phyloP scores from a whole-genome alignment of 2,329 filamentous ascomycete genomes.

The Fusarium longipes region DNA sequence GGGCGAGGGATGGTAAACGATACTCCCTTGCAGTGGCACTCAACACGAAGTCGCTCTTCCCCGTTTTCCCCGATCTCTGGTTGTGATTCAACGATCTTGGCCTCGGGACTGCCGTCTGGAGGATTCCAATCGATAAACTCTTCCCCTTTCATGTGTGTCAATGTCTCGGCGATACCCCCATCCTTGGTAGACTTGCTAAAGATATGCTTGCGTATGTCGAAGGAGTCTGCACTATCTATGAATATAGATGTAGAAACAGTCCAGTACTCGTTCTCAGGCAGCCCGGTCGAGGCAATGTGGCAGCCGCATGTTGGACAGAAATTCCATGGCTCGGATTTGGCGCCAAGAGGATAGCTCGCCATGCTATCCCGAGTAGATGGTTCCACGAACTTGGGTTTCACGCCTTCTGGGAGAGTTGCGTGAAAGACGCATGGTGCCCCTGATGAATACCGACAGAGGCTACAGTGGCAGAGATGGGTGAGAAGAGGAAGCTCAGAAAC shows the following conservation, averaged over 20 bases:
- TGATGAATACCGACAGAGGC: conserved; percentile 56
- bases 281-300: conserved; percentile 55
- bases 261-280: conserved; percentile 51
- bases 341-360: conserved; percentile 51
- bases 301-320: conserved; percentile 61
- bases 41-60: conserved; percentile 54
- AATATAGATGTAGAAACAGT: conserved; percentile 56
- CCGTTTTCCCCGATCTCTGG: conserved; percentile 51
- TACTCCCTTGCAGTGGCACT: conserved; percentile 61
- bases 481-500: conserved; percentile 54
- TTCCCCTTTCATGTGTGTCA: conserved; percentile 49
- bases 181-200: conserved; percentile 53
- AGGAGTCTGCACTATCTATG: conserved; percentile 49
- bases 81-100: conserved; percentile 44
- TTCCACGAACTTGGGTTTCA: conserved; percentile 54
- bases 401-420: conserved; percentile 49
- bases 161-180: conserved; percentile 52
- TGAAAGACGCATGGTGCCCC: conserved; percentile 59
- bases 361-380: conserved; percentile 54
- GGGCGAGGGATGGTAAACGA: conserved; percentile 59
- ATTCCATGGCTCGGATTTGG: conserved; percentile 50
- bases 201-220: conserved; percentile 52
- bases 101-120: conserved; percentile 41
- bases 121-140: conserved; percentile 54
- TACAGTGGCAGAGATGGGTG: conserved; percentile 60